Evolutionary conservation across 2,329 filamentous ascomycete species (phyloP).

Genomic region (Claviceps arundinis): DNA sequence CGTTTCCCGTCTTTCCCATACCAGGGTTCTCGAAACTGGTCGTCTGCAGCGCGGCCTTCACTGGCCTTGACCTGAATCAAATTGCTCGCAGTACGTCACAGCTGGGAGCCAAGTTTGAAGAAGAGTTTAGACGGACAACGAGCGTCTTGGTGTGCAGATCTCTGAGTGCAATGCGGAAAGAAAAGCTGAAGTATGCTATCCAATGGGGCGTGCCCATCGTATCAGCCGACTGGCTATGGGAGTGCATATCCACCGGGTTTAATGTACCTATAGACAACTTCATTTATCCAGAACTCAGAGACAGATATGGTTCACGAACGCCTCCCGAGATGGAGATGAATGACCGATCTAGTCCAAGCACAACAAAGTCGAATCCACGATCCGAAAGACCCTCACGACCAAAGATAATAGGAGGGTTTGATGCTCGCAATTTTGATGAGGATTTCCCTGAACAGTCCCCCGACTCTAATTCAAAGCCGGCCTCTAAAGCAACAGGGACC

Average conservation of each 20-base stretch:
- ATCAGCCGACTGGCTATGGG: slow-evolving; percentile 70
- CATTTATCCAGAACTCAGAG: slow-evolving; percentile 33
- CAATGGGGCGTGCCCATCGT: slow-evolving; percentile 74
- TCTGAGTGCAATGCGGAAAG: slow-evolving; percentile 41
- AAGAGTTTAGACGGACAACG: slow-evolving; percentile 57
- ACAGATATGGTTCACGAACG: slow-evolving; percentile 11
- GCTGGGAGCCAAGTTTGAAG: slow-evolving; percentile 69
- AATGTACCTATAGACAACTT: slow-evolving; percentile 32
- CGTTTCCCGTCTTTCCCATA: slow-evolving; percentile 60
- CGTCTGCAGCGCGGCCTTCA: slow-evolving; percentile 73
- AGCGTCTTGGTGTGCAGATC: slow-evolving; percentile 66
- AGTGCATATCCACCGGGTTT: slow-evolving; percentile 51
- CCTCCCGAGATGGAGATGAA: slow-evolving; percentile 6
- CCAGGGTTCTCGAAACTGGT: slow-evolving; percentile 54
- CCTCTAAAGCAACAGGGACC: not conserved
- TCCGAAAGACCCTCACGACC: slow-evolving; percentile 8
- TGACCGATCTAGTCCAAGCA: not conserved
- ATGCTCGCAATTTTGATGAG: slow-evolving; percentile 26
- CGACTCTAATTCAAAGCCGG: not conserved
- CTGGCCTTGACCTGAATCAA: slow-evolving; percentile 73
- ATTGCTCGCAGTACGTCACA: slow-evolving; percentile 63
- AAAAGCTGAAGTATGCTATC: slow-evolving; percentile 68
- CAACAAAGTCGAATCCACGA: not conserved
- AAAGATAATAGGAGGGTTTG: slow-evolving; percentile 18
- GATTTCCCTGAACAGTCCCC: slow-evolving; percentile 13